Percentiles rank a stretch among this genome's conserved stretches.
Evolutionary conservation across 2,329 filamentous ascomycete species (phyloP).

Genomic region (Zalaria obscura): DNA sequence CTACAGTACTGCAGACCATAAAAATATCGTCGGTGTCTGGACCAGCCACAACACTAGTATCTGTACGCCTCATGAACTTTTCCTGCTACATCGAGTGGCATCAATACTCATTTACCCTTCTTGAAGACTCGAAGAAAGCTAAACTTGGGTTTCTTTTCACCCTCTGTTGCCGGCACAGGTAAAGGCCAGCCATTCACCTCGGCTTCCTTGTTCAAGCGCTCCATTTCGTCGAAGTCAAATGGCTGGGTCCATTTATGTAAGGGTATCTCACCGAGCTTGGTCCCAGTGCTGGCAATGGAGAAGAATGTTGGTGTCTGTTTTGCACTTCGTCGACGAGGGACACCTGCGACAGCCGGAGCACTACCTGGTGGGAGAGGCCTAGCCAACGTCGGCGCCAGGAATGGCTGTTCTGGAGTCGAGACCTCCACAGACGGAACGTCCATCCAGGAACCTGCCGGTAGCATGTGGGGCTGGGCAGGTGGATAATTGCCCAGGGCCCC

Average conservation of each 20-base stretch:
- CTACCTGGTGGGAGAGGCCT: no score
- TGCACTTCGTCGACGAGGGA: slow-evolving; percentile 11
- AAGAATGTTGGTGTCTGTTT: slow-evolving; percentile 25
- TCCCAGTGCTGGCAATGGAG: slow-evolving; percentile 27
- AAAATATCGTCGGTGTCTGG: no score
- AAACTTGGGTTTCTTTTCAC: slow-evolving; percentile 11
- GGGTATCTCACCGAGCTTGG: slow-evolving; percentile 34
- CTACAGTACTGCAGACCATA: no score
- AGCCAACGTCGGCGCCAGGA: no score
- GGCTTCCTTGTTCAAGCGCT: slow-evolving; percentile 26
- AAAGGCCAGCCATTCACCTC: slow-evolving; percentile 14
- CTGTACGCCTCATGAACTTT: no score
- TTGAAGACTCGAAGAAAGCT: slow-evolving; percentile 9
- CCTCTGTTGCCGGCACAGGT: not conserved
- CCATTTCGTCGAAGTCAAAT: slow-evolving; percentile 27
- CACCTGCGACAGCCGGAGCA: not conserved
- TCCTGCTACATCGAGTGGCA: not conserved
- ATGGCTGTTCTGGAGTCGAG: no score
- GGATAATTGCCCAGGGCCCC: no score
- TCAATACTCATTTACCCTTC: not conserved
- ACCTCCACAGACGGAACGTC: no score
- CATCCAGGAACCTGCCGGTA: no score
- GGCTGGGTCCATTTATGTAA: slow-evolving; percentile 28
- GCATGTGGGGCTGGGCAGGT: no score
- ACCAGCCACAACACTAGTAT: no score